Evolutionary conservation across 1,139 yeast species (phyloP).

Genomic region (Suhomyces taliae): DNA sequence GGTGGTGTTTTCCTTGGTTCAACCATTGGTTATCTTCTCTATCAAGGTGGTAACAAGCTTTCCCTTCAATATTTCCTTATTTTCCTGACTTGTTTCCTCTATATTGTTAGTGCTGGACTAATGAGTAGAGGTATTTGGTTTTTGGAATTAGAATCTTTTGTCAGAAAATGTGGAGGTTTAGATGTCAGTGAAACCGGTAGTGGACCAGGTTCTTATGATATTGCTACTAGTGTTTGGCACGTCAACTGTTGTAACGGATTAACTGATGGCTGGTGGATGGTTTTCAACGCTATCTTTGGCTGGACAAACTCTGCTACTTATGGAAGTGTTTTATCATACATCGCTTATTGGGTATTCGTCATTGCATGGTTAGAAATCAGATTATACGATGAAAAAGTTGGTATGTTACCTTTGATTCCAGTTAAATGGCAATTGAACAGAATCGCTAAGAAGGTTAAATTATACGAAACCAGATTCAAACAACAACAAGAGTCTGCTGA

Average conservation of each 20-base stretch:
- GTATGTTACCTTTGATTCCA: constrained; percentile 31
- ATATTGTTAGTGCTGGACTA: constrained; percentile 47
- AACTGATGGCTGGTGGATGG: constrained; percentile 52
- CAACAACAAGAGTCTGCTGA: constrained; percentile 5
- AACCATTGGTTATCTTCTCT: constrained; percentile 36
- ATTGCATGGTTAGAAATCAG: constrained; percentile 23
- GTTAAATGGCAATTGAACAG: constrained; percentile 25
- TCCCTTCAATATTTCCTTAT: constrained; percentile 45
- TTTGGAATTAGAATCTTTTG: constrained; percentile 44
- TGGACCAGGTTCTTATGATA: constrained; percentile 50
- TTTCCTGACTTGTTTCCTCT: constrained; percentile 41
- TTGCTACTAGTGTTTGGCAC: constrained; percentile 45
- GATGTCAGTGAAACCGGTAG: constrained; percentile 51
- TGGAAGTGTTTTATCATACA: constrained; percentile 43
- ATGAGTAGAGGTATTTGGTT: constrained; percentile 50
- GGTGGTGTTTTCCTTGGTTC: constrained; percentile 37
- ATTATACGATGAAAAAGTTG: constrained; percentile 32
- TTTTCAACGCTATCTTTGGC: constrained; percentile 46
- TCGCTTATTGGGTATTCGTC: constrained; percentile 38
- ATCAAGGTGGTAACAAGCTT: constrained; percentile 43
- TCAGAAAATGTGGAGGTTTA: constrained; percentile 42
- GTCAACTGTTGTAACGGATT: constrained; percentile 51
- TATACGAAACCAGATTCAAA: constrained; percentile 15
- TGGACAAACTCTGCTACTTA: constrained; percentile 53
- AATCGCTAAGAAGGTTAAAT: constrained; percentile 21